These are phyloP conservation scores for Pythium grandisporangium DNA, from an alignment of 352 stramenopile species.

Conservation along the genomic window DNA sequence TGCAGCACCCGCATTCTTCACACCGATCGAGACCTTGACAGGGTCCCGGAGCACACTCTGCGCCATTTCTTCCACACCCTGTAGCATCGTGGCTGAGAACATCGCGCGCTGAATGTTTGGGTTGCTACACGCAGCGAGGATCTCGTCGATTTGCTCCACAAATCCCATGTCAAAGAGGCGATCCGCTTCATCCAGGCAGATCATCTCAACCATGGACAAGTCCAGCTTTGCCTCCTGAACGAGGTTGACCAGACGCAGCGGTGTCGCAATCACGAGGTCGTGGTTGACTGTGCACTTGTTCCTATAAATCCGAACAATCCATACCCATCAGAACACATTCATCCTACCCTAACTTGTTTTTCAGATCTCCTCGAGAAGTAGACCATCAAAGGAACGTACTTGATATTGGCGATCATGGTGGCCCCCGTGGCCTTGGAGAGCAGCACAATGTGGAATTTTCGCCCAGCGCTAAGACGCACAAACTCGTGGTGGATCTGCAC, in stretches of 20 bases:
- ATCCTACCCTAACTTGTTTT: too few relatives aligned
- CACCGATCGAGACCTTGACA: slow-evolving; percentile 92
- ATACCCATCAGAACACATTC: too few relatives aligned
- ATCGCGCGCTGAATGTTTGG: slow-evolving; percentile 89
- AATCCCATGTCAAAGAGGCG: slow-evolving; percentile 96
- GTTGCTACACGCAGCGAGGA: slow-evolving; percentile 89
- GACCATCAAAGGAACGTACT: slow-evolving; percentile 15
- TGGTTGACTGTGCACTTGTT: slow-evolving; percentile 78
- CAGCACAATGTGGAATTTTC: slow-evolving; percentile 84
- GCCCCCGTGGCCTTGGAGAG: slow-evolving; percentile 91
- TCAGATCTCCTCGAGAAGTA: too few relatives aligned
- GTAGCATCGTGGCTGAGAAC: slow-evolving; percentile 97
- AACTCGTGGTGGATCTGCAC: slow-evolving; percentile 97
- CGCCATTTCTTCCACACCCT: slow-evolving; percentile 92
- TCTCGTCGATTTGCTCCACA: slow-evolving; percentile 96
- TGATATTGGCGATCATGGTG: slow-evolving; percentile 61
- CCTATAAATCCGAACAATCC: slow-evolving; percentile 13
- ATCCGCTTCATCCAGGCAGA: slow-evolving; percentile 99
- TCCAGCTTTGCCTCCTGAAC: slow-evolving; percentile 84
- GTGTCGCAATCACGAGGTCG: slow-evolving; percentile 96
- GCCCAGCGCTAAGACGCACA: slow-evolving; percentile 77
- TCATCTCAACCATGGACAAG: slow-evolving; percentile 81
- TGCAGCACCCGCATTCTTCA: slow-evolving; percentile 78
- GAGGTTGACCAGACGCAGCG: slow-evolving; percentile 91
- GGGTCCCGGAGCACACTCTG: slow-evolving; percentile 95